Base-by-base conservation (phyloP, 2,329 filamentous ascomycete species). In the Venturia nashicola region DNA sequence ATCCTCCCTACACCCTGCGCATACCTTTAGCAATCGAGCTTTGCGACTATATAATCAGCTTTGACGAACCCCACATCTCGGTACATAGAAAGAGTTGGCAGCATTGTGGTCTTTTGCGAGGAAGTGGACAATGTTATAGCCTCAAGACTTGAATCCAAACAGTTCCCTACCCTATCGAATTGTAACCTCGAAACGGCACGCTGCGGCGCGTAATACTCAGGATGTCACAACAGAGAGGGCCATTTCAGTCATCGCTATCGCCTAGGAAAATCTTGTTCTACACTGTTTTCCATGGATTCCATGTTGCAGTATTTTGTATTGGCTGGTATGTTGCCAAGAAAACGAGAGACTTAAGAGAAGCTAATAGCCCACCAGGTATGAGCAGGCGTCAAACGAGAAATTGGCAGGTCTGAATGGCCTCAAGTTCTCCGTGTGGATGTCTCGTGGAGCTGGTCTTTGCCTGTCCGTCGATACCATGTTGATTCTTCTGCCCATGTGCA, bases 401-500 rank as follows among this genome's bases (percentile, higher is more conserved):
- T 80, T 99, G 36, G 87, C 87, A 5, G 83, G 83, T 51, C 82
- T 99, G 59, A 99, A 99, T 76, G 83, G 78, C 0, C 84, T 99
- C 60, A 81, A 82, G 63, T 97, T 83, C 76, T 97, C 93, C 3
- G 94, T 99, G 64, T 99, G 93, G 93, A 84, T 97, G 65, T 97
- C 94, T 36, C 86, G 94, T 81, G 94, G 93, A 73, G 93, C 94
- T 62, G 94, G 91, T 70, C 78, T 99, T 48, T 88, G 90, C 6
- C 80, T 99, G 65, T 88, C 87, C 1, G 83, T 96, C 64, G 92
- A 99, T 77, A 86, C 85, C 64, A 88, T 90, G 72, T 80, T 97
- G 68, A 96, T 99, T 70, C 78, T 99, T 36, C 81, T 99, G 65
- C 94, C 94, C 7, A 96, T 99, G 80, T 99, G 93, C 80, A 84